Conservation (phyloP, 345 rosid genomes). For the Ailanthus altissimus region DNA sequence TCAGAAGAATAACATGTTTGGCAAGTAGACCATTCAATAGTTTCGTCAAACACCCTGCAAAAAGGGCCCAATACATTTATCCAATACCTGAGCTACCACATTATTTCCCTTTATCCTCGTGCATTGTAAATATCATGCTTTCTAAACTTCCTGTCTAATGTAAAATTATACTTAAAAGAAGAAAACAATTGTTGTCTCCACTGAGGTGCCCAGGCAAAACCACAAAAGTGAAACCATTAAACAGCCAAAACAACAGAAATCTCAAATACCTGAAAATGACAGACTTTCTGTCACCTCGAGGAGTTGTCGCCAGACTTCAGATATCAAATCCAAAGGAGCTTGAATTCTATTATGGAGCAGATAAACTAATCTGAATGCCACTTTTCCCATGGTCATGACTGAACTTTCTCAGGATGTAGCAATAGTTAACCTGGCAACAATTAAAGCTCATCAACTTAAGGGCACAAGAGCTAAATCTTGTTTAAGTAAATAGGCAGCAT, state of each 20-base stretch:
- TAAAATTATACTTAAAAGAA: conserved; percentile 16
- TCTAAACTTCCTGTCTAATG: neutral
- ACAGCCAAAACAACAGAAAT: neutral
- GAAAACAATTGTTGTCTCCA: conserved; percentile 6
- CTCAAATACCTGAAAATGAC: conserved; percentile 22
- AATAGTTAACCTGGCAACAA: conserved; percentile 65
- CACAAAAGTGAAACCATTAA: neutral
- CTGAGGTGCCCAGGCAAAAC: conserved; percentile 15
- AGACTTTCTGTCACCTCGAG: neutral
- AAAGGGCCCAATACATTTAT: neutral
- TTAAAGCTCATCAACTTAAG: conserved; percentile 22
- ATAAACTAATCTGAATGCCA: conserved; percentile 58
- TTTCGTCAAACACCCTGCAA: neutral
- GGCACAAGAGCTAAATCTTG: neutral
- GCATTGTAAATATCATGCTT: conserved; percentile 1
- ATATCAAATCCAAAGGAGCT: neutral
- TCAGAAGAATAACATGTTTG: neutral
- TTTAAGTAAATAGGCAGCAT: neutral
- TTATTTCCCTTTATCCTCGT: conserved; percentile 15
- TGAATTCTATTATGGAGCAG: conserved; percentile 42
- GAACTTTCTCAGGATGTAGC: conserved; percentile 58
- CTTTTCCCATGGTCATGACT: conserved; percentile 59
- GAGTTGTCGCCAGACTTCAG: neutral
- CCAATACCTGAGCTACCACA: conserved; percentile 12
- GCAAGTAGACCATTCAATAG: neutral